Conservation (phyloP, 129 eudicot genomes). For the Logfia minima region DNA sequence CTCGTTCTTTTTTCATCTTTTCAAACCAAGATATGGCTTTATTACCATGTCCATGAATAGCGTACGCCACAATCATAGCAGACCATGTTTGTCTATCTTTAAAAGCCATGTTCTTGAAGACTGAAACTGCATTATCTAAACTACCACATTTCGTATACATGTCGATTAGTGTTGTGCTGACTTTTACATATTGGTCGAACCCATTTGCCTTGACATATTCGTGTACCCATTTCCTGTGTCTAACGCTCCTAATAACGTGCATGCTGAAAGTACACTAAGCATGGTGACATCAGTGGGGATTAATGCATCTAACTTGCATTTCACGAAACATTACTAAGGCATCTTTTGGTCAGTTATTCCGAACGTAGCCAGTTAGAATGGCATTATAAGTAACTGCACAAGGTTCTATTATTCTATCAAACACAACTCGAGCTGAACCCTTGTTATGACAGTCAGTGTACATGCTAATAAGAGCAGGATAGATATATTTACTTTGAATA, state of each 20-base stretch:
- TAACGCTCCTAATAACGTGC: conserved; percentile 48
- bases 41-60: conserved; percentile 42
- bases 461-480: conserved; percentile 50
- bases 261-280: conserved; percentile 43
- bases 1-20: conserved; percentile 34
- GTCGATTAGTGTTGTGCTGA: conserved; percentile 49
- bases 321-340: conserved; percentile 35
- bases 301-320: conserved; percentile 32
- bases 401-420: conserved; percentile 40
- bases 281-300: conserved; percentile 50
- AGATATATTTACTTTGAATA: conserved; percentile 27
- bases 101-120: conserved; percentile 29
- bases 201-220: conserved; percentile 39
- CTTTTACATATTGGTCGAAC: conserved; percentile 43
- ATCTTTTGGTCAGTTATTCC: conserved; percentile 40
- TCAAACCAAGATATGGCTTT: conserved; percentile 38
- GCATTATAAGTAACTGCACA: conserved; percentile 51
- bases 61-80: conserved; percentile 51
- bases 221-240: conserved; percentile 53
- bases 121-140: conserved; percentile 43
- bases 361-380: conserved; percentile 41
- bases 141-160: conserved; percentile 55
- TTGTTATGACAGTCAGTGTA: conserved; percentile 38
- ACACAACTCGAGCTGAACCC: conserved; percentile 35
- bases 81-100: conserved; percentile 50